Base-by-base conservation (phyloP, 78 protist genomes). In the Fonticula alba region DNA sequence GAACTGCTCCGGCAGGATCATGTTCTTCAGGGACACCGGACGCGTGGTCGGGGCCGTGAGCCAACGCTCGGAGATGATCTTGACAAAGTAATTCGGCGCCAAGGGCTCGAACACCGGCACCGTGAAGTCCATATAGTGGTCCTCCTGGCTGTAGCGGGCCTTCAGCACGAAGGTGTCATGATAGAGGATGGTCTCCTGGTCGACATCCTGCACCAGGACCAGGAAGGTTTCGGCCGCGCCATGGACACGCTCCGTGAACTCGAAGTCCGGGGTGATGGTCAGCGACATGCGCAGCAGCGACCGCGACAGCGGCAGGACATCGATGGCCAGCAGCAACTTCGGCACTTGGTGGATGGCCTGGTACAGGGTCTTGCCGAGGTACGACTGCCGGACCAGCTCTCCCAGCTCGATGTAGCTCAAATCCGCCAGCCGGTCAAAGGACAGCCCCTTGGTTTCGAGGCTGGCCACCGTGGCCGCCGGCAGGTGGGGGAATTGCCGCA, bases 31-130 rank as follows among this genome's bases (percentile, higher is more conserved):
- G 7, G 24, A 20, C 22, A 47, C 10, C 3, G 52, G 29, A 3
- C 6, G 26, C 26, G 52, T 2, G n/a, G 52, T 19, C n/a, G n/a
- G n/a, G 22, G 31, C 14, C 9, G 26, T 22, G 1, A 62, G 5
- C 38, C 56, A 63, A 19, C 58, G 56, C 47, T 63, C 68, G 0
- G 68, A 29, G 11, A 63, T 66, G 40, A 69, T 36, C 41, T 51
- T 78, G 9, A 95, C 68, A 64, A 84, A 95, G 84, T 93, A 95
- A 68, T 94, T 96, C 31, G 98, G 97, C 40, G 99, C 95, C 57
- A 89, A 26, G 5, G 99, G 99, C 10, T 90, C 92, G 62, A 37
- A 35, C 15, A 95, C 58, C 13, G 92, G 97, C 38, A 95, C 92
- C 3, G 82, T 81, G 82, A 93, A 86, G 29, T 62, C 41, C 29